phyloP scores from a whole-genome alignment of 148 eudicot genomes.

The Fagopyrum homotropicum region DNA sequence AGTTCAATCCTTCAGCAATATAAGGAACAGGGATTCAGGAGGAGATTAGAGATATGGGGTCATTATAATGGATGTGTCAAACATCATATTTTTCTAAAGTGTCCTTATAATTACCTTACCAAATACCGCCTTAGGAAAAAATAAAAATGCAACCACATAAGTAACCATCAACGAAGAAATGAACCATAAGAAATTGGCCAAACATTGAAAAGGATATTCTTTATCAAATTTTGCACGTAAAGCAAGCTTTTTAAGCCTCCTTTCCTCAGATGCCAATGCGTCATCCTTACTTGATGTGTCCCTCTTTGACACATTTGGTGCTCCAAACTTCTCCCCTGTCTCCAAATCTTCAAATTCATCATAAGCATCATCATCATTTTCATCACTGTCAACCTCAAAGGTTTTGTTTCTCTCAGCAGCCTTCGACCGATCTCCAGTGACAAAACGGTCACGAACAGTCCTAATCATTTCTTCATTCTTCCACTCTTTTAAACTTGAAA shows the following conservation, averaged over 20 bases:
- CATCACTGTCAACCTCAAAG: constrained; percentile 33
- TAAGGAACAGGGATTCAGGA: too few relatives aligned
- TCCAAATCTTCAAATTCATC: constrained; percentile 96
- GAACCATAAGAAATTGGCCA: background rate
- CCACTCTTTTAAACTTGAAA: constrained; percentile 41
- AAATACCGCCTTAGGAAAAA: background rate
- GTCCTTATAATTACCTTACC: too few relatives aligned
- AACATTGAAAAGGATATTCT: constrained; percentile 63
- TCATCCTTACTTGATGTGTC: constrained; percentile 25
- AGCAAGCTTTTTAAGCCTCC: constrained; percentile 82
- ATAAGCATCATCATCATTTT: constrained; percentile 38
- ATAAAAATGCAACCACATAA: background rate
- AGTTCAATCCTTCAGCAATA: too few relatives aligned
- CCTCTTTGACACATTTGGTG: constrained; percentile 19
- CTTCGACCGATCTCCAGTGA: constrained; percentile 85
- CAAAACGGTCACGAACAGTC: constrained; percentile 82
- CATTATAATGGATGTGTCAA: too few relatives aligned
- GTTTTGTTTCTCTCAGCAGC: constrained; percentile 55
- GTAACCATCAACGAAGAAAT: background rate
- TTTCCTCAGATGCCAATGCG: constrained; percentile 32
- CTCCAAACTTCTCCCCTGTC: constrained; percentile 50
- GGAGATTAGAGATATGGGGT: too few relatives aligned
- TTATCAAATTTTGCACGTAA: constrained; percentile 88
- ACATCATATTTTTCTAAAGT: too few relatives aligned
- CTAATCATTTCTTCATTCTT: constrained; percentile 34